Percentiles rank a stretch among this genome's conserved stretches.
Evolutionary conservation across 164 flowering plant genomes (phyloP).

Genomic region (Stephania japonica): DNA sequence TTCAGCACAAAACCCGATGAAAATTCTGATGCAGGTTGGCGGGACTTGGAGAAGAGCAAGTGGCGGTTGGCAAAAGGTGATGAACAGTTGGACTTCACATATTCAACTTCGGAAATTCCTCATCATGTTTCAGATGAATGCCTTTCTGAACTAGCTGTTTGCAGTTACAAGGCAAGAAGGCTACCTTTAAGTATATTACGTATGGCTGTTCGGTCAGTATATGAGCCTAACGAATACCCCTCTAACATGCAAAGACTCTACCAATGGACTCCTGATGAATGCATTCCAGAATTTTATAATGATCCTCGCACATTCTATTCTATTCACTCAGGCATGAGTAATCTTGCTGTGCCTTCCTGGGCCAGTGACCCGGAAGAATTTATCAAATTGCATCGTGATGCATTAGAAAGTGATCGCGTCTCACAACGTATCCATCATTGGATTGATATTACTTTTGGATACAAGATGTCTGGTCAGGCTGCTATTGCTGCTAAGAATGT

Average conservation of each 20-base stretch:
- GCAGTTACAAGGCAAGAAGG: slow-evolving; percentile 98
- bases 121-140: slow-evolving; percentile 99
- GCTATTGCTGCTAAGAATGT: slow-evolving; percentile 91
- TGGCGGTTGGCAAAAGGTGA: slow-evolving; percentile 99
- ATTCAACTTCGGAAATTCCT: slow-evolving; percentile 84
- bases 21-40: slow-evolving; percentile 71
- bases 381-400: slow-evolving; percentile 80
- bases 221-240: slow-evolving; percentile 98
- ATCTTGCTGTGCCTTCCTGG: slow-evolving; percentile 90
- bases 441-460: slow-evolving; percentile 95
- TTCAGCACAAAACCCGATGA: slow-evolving; percentile 77
- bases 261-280: slow-evolving; percentile 99
- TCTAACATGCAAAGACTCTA: slow-evolving; percentile 93
- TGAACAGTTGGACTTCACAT: slow-evolving; percentile 96
- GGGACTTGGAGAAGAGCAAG: slow-evolving; percentile 85
- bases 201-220: slow-evolving; percentile 86
- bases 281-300: slow-evolving; percentile 92
- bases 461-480: slow-evolving; percentile 87
- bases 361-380: slow-evolving; percentile 73
- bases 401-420: slow-evolving; percentile 77
- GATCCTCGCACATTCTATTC: slow-evolving; percentile 78
- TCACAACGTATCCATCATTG: slow-evolving; percentile 77
- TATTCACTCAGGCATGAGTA: slow-evolving; percentile 75
- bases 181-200: slow-evolving; percentile 81
- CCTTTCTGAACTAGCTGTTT: slow-evolving; percentile 94